Evolutionary conservation across 495 filamentous ascomycete genomes (phyloP).

Genomic region (Echria macrotheca): DNA sequence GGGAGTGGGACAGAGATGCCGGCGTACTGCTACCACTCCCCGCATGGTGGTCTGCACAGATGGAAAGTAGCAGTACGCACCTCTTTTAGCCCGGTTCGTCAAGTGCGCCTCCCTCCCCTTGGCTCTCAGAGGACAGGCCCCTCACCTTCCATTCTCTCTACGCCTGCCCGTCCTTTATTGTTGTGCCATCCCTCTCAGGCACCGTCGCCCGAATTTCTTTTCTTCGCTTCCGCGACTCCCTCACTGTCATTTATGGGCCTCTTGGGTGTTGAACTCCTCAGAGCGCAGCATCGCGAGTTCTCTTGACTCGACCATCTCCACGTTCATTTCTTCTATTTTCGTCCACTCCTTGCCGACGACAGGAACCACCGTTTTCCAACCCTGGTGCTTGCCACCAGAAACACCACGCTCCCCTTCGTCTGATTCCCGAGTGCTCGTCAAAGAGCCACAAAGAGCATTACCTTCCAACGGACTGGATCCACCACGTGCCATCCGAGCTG

Average conservation of each 20-base stretch:
- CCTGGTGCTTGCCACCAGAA: background rate
- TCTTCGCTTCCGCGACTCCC: constrained; percentile 14
- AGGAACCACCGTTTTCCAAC: constrained; percentile 10
- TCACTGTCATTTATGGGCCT: constrained; percentile 20
- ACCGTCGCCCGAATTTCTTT: constrained; percentile 6
- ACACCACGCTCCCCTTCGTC: background rate
- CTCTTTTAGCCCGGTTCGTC: too few relatives aligned
- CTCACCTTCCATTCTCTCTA: constrained; percentile 5
- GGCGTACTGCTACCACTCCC: too few relatives aligned
- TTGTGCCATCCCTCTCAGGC: constrained; percentile 11
- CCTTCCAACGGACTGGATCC: constrained; percentile 11
- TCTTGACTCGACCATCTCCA: constrained; percentile 19
- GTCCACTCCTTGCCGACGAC: background rate
- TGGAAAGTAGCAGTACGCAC: too few relatives aligned
- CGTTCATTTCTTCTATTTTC: constrained; percentile 17
- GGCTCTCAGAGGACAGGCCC: background rate
- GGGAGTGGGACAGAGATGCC: too few relatives aligned
- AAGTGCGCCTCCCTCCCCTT: too few relatives aligned
- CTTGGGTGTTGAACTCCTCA: constrained; percentile 16
- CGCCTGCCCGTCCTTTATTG: constrained; percentile 13
- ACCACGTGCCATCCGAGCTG: background rate
- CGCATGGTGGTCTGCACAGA: background rate
- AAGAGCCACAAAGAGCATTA: constrained; percentile 1
- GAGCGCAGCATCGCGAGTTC: constrained; percentile 19
- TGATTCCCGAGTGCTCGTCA: background rate